phyloP scores from a whole-genome alignment of 208 protist genomes.

The Angomonas desouzai region DNA sequence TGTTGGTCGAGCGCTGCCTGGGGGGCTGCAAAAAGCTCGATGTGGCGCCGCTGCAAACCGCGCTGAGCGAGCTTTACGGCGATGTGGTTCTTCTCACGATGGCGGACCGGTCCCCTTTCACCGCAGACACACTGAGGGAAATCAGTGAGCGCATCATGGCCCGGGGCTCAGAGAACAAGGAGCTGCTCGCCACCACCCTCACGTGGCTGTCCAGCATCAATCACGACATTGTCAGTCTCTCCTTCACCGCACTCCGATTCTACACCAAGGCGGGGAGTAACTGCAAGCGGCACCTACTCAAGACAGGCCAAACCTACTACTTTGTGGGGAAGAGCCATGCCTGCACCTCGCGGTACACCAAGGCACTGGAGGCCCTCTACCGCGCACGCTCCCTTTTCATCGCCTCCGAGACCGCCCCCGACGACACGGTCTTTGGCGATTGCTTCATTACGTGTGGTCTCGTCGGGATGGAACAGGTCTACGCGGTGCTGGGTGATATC shows the following conservation, averaged over 20 bases:
- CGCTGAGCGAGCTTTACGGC: conserved; percentile 69
- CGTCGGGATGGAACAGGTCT: conserved; percentile 37
- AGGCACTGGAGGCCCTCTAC: conserved; percentile 75
- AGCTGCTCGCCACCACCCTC: conserved; percentile 27
- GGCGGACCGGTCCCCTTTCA: conserved; percentile 56
- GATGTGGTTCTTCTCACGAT: conserved; percentile 69
- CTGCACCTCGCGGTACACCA: conserved; percentile 66
- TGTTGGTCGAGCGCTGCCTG: background rate
- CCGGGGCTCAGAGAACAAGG: conserved; percentile 21
- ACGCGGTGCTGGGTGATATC: conserved; percentile 46
- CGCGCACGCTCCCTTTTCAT: conserved; percentile 55
- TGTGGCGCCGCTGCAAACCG: conserved; percentile 29
- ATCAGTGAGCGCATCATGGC: conserved; percentile 37
- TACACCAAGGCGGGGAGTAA: conserved; percentile 43
- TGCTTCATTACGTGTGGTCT: conserved; percentile 31
- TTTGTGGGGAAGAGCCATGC: conserved; percentile 58
- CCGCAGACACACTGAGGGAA: conserved; percentile 45
- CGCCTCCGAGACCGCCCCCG: conserved; percentile 30
- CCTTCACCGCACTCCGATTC: conserved; percentile 73
- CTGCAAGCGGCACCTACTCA: conserved; percentile 40
- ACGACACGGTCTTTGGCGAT: conserved; percentile 37
- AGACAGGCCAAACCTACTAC: conserved; percentile 71
- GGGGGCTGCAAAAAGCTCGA: conserved; percentile 7
- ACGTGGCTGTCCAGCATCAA: conserved; percentile 53
- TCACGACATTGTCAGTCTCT: conserved; percentile 53